Evolutionary conservation across 768 basidiomycete species (phyloP).

Genomic region (Leucocoprinus sp.): DNA sequence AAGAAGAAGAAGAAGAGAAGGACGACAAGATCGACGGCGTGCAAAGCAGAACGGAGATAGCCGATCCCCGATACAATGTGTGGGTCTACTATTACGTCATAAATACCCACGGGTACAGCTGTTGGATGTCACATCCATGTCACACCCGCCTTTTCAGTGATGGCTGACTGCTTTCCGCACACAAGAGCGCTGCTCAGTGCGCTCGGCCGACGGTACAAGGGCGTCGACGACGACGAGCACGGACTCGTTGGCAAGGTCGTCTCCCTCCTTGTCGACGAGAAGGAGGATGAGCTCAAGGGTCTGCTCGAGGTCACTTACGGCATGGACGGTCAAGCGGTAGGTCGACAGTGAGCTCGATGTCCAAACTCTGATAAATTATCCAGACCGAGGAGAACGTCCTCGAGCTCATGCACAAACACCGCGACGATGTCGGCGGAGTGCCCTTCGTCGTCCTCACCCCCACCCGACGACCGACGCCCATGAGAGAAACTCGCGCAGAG

Average conservation of each 20-base stretch:
- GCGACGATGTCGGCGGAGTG: conserved; percentile 76
- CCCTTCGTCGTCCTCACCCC: conserved; percentile 80
- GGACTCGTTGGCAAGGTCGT: conserved; percentile 71
- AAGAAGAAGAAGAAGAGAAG: conserved; percentile 11
- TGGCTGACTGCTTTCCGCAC: too few relatives aligned
- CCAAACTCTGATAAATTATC: neutral
- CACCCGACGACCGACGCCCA: conserved; percentile 68
- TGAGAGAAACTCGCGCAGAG: conserved; percentile 76
- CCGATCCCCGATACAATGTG: conserved; percentile 10
- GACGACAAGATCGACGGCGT: too few relatives aligned
- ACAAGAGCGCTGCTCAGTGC: conserved; percentile 73
- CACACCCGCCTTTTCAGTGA: too few relatives aligned
- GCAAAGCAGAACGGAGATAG: too few relatives aligned
- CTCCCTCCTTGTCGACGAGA: conserved; percentile 65
- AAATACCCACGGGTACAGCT: too few relatives aligned
- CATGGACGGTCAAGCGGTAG: conserved; percentile 61
- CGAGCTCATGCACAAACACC: conserved; percentile 93
- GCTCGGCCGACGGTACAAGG: conserved; percentile 66
- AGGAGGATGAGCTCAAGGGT: conserved; percentile 78
- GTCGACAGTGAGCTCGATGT: conserved; percentile 18
- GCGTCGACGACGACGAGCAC: conserved; percentile 46
- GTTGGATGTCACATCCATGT: too few relatives aligned
- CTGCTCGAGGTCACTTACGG: conserved; percentile 65
- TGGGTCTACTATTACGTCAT: too few relatives aligned
- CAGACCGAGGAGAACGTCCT: conserved; percentile 85